Conservation (phyloP, 2,329 filamentous ascomycete genomes). For the Colletotrichum theobromicola region DNA sequence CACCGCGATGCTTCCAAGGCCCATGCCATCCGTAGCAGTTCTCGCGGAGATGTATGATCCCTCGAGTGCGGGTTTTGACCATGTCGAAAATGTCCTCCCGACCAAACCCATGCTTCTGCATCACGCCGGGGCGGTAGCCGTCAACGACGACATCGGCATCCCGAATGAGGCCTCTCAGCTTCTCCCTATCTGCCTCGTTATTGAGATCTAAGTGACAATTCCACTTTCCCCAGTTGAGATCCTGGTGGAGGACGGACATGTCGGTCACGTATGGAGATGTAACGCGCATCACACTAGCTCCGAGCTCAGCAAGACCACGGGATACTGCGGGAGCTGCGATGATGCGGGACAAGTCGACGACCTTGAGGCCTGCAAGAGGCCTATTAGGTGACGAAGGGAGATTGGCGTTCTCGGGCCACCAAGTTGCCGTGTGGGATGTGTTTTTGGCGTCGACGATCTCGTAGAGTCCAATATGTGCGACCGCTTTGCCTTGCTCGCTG, state of each 20-base stretch:
- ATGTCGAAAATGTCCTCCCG: constrained; percentile 44
- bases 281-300: constrained; percentile 51
- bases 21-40: constrained; percentile 61
- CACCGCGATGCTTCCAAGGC: constrained; percentile 47
- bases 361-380: constrained; percentile 51
- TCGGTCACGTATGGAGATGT: constrained; percentile 44
- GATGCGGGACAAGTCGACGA: constrained; percentile 52
- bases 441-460: constrained; percentile 25
- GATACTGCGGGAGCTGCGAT: constrained; percentile 53
- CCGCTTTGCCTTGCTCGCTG: constrained; percentile 30
- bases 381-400: constrained; percentile 34
- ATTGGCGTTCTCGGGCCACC: constrained; percentile 42
- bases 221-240: constrained; percentile 57
- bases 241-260: constrained; percentile 43
- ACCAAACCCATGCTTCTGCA: constrained; percentile 52
- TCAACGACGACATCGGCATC: constrained; percentile 57
- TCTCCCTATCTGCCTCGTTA: constrained; percentile 1
- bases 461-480: constrained; percentile 25
- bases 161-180: constrained; percentile 37
- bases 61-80: constrained; percentile 22
- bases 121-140: constrained; percentile 52
- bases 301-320: constrained; percentile 46
- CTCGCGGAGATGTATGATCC: constrained; percentile 52
- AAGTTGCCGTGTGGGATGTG: constrained; percentile 34
- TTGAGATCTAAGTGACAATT: constrained; percentile 48